Base-by-base conservation (phyloP, 2,329 filamentous ascomycete species). In the Alternaria infectoria region DNA sequence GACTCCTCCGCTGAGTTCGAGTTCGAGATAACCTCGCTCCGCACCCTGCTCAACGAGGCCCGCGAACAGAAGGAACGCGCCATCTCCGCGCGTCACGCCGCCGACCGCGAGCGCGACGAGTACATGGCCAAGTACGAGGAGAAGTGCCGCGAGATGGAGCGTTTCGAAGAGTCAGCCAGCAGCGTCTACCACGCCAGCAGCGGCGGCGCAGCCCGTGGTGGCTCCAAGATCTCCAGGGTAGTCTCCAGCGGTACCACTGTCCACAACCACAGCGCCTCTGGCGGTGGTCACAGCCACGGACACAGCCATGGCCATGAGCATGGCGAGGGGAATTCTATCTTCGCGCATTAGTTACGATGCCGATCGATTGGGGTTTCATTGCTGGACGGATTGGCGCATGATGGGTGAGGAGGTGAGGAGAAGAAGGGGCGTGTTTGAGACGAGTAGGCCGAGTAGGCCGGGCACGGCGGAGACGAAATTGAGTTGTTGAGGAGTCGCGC, bases 51-150 rank as follows among this genome's bases (percentile, higher is more conserved):
- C 36, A 66, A 65, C 40, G 71, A 73, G 46, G 66, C 70, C 9
- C 69, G 71, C 19, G 70, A 73, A 47, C 70, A 73, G 54, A 73
- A 73, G 50, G 71, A 72, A 19, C 67, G 69, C 8, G 70, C 71
- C 3, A 72, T 73, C 10, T 54, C 62, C 15, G 70, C 69, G 2
- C 64, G 71, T 2, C 64, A 73, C 45, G 60, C 66, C 8, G 70
- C 71, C n/a, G 70, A 73, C 36, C 70, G 67, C 47, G 71, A 73
- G 56, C 62, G 71, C 15, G 71, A 73, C 44, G 70, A 72, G 30
- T 66, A 66, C 26, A 56, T 70, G 10, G 54, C 65, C 13, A 70
- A 70, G 55, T 72, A 72, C 30, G 70, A 73, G 30, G 70, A 73
- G 62, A 73, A 73, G 61, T 72, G 71, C 30, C 59, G 71, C 2